phyloP scores from a whole-genome alignment of 345 rosid species.

The Lagerstroemia speciosa region DNA sequence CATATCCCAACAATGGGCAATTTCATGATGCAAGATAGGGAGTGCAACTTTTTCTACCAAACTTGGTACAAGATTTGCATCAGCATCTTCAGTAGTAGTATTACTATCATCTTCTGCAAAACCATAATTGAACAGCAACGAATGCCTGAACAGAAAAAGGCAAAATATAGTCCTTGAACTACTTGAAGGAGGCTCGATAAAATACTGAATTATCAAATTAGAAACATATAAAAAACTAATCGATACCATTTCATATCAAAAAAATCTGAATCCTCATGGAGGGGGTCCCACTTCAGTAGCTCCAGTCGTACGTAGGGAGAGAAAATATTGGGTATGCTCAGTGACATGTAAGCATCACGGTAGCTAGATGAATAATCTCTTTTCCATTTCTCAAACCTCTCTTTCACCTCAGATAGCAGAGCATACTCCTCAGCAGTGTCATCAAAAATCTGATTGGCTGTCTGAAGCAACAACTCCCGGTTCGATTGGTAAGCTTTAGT shows the following conservation, averaged over 20 bases:
- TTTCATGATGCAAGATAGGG: constrained; percentile 77
- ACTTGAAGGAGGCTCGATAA: background rate
- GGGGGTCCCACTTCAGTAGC: constrained; percentile 91
- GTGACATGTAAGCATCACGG: constrained; percentile 86
- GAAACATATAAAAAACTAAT: background rate
- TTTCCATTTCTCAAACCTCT: constrained; percentile 81
- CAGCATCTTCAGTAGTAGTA: constrained; percentile 60
- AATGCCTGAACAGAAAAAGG: constrained; percentile 52
- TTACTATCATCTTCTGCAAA: constrained; percentile 59
- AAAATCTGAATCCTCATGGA: constrained; percentile 67
- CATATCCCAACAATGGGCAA: constrained; percentile 82
- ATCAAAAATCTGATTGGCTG: constrained; percentile 73
- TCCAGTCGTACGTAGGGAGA: constrained; percentile 91
- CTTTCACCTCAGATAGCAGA: constrained; percentile 68
- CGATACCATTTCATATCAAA: constrained; percentile 75
- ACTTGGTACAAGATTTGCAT: constrained; percentile 76
- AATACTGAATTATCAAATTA: background rate
- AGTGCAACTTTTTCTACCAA: constrained; percentile 84
- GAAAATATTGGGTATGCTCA: constrained; percentile 75
- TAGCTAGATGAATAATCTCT: constrained; percentile 62
- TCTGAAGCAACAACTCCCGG: constrained; percentile 53
- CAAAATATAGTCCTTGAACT: background rate
- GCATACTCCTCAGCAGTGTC: constrained; percentile 92
- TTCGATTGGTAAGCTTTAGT: constrained; percentile 65
- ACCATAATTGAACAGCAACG: constrained; percentile 72